Evolutionary conservation across 1,284 basidiomycete species (phyloP), one percentile per base, ranked within the genome.

Genomic region (Tremellales sp.): DNA sequence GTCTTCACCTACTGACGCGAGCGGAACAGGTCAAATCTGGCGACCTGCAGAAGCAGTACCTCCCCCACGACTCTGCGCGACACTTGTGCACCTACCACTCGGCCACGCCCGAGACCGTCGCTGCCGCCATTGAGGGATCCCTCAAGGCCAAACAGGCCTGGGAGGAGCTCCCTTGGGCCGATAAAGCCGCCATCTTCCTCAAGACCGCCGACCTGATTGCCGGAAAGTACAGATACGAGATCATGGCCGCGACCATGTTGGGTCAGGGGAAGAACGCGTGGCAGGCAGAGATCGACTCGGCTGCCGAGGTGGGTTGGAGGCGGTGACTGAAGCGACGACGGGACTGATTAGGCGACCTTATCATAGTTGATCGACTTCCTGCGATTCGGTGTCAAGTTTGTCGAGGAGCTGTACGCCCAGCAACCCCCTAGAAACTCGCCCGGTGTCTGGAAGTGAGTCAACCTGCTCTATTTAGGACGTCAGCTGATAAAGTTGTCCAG

Each of bases 201-300:
- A 95, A 95, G 74, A 91, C 92, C 2, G 92, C 92, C 28, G 94
- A 98, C 71, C 82, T 98, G 47, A 81, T 93, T 51, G 84, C 87
- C 60, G 85, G 85, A 53, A 97, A 97, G 79, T 97, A 95, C 73
- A 80, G 93, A 63, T 92, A 89, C 77, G 85, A 87, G 75, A 78
- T 99, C 45, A 81, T 97, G 76, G 95, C 95, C 26, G 92, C 94
- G 26, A 97, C 94, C 39, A 97, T 98, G 77, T 79, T 99, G 37
- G 94, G 94, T 12, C 94, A 99, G 76, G 94, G 95, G 44, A 99
- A 99, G 82, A 99, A 97, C 71, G 85, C 82, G 10, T 98, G 94
- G 94, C 94, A 99, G 76, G 95, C 94, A 19, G 94, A 99, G 79
- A 98, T 99, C 56, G 94, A 99, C 73, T 89, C 95, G 43, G 94